Base-by-base conservation (phyloP, 2,329 filamentous ascomycete genomes). In the Immersiporthe knoxdaviesiana region DNA sequence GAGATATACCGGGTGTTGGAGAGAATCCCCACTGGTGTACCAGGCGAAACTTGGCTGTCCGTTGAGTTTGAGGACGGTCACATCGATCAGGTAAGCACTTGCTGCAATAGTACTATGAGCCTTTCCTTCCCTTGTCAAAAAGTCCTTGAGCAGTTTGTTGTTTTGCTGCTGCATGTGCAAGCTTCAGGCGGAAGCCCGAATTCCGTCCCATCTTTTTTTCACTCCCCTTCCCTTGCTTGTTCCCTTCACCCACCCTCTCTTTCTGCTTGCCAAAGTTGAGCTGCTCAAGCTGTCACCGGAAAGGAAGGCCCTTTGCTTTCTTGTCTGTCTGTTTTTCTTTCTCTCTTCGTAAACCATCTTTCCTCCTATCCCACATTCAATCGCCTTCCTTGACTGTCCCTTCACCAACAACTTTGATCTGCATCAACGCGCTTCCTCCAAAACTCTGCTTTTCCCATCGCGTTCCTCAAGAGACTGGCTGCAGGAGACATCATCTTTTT, bases 1-100 rank as follows among this genome's bases (percentile, higher is more conserved):
- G 74, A 77, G 2, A 76, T 85, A 18, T 78, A 83, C 47, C 75
- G 72, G 4, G 72, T 86, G 5, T 59, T 78, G 1, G 75, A 77
- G 6, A 73, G 80, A 65, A 71, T 76, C 18, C 71, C 76, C 18
- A 70, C 73, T 0, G 70, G 63, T 30, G 73, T 73, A 1, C 74
- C 75, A 18, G 69, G 71, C 11, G 72, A 78, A 12, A 30, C 73
- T 1, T 75, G 74, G 30, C 83, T 81, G 58, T 75, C 73, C 5
- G 77, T 83, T 14, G 82, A 84, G 69, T 85, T 84, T 62, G 79
- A 80, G 39, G 84, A 85, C 72, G 84, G 83, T 32, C 78, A 79
- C 63, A 73, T 80, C 71, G 79, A 84, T 66, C 69, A 79, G 73
- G 84, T 86, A 78, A 79, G 83, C 81, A 58, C 6, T 35, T 24